These are phyloP conservation scores for Yamadazyma kitorensis DNA, from an alignment of 805 yeast species.

Conservation along the genomic window DNA sequence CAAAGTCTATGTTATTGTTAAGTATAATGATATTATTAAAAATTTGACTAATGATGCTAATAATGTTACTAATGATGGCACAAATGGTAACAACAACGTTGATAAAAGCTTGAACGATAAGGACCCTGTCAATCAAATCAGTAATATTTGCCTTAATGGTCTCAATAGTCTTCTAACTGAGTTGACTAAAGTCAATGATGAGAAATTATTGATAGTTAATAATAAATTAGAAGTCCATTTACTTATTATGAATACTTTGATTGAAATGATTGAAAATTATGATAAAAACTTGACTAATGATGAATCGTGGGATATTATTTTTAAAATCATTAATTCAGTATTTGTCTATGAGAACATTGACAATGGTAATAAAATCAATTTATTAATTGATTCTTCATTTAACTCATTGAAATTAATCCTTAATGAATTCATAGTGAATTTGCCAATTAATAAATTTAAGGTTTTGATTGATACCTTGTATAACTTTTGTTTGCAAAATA, in stretches of 20 bases:
- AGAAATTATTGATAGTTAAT: constrained; percentile 36
- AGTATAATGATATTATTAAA: constrained; percentile 51
- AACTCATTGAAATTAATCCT: constrained; percentile 79
- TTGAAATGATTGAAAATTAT: constrained; percentile 71
- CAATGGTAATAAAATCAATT: constrained; percentile 44
- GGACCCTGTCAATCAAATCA: constrained; percentile 5
- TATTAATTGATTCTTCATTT: constrained; percentile 66
- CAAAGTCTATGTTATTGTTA: constrained; percentile 47
- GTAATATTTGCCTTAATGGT: constrained; percentile 32
- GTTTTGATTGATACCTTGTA: constrained; percentile 68
- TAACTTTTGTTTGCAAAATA: constrained; percentile 66
- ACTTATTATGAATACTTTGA: constrained; percentile 58
- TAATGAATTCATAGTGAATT: constrained; percentile 74
- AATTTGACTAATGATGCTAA: constrained; percentile 38
- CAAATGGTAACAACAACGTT: too few species aligned
- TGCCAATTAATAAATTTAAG: constrained; percentile 66
- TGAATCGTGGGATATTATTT: constrained; percentile 72
- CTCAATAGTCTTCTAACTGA: constrained; percentile 31
- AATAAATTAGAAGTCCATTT: constrained; percentile 69
- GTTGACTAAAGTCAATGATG: constrained; percentile 4
- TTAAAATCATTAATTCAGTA: constrained; percentile 59
- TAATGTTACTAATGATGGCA: constrained; percentile 30
- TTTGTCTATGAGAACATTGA: constrained; percentile 32
- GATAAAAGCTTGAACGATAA: too few species aligned
- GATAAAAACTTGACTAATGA: constrained; percentile 51